Base-by-base conservation (phyloP, 768 basidiomycete species). In the Termitomyces sp. region DNA sequence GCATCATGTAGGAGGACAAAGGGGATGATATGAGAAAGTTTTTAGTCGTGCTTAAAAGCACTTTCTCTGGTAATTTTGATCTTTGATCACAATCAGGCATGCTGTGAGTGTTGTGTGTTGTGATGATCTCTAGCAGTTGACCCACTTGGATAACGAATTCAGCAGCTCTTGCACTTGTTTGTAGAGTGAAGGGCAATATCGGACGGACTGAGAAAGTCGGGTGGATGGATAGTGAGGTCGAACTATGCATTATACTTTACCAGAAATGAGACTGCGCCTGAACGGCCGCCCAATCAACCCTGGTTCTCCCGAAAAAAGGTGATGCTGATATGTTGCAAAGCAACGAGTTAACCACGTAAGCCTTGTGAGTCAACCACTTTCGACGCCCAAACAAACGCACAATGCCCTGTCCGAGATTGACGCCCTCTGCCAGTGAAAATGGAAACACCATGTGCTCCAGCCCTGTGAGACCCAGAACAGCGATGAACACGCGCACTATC, bases 1-100 rank as follows among this genome's bases (percentile, higher is more conserved):
- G 70, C 60, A 69, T 62, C 77, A 80, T 77, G 57, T 61, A 22
- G 56, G 55, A 60, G 54, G 50, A 35, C 59, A 64, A 52, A 61
- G 66, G 55, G 6, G 60, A 66, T 53, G 32, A 47, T 40, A 30
- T 40, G 51, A 41, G 32, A 42, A 52, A 14, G 43, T 41, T 44
- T 47, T 3, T 38, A 44, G 53, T 41, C 42, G 26, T 15, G 35
- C 30, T 61, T 58, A 53, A 56, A 54, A n/a, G 35, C 32, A 22
- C 44, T n/a, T 28, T 24, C 7, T 21, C 15, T 14, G 19, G 8
- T 22, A 0, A 47, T 21, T 53, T 22, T 55, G 53, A 49, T 54
- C 34, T 51, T 51, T 47, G 38, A 35, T 52, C 46, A 44, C 30
- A 15, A 53, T 37, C 19, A 14, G 42, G 34, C 46, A 41, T 37